phyloP scores from a whole-genome alignment of 129 eudicot species.

The Apium graveolens region DNA sequence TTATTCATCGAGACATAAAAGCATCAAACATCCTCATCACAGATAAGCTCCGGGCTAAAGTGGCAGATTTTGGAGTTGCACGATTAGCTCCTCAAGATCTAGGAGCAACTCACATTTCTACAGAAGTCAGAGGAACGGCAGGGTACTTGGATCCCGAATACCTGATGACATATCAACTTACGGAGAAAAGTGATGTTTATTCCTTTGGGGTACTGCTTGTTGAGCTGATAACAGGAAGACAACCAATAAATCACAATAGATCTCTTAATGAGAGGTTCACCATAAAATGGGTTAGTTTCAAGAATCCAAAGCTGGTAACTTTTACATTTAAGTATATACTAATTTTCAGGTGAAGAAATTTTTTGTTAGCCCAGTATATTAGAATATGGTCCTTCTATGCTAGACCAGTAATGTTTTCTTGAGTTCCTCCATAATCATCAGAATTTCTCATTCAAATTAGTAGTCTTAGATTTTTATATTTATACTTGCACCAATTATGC shows the following conservation, averaged over 20 bases:
- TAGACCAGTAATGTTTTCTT: neutral
- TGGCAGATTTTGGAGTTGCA: conserved; percentile 89
- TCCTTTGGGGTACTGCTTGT: conserved; percentile 81
- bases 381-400: neutral
- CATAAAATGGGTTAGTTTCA: conserved; percentile 62
- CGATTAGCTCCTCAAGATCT: conserved; percentile 49
- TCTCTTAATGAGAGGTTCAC: conserved; percentile 50
- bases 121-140: conserved; percentile 82
- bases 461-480: neutral
- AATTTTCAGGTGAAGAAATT: neutral
- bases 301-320: neutral
- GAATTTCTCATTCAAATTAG: neutral
- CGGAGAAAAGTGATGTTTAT: conserved; percentile 90
- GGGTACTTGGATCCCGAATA: conserved; percentile 94
- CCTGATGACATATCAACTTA: conserved; percentile 61
- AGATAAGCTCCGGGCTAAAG: conserved; percentile 76
- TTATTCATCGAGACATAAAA: conserved; percentile 87
- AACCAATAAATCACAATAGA: conserved; percentile 48
- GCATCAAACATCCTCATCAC: conserved; percentile 73
- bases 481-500: neutral
- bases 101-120: conserved; percentile 67
- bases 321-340: neutral
- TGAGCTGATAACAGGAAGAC: conserved; percentile 73
- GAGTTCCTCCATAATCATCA: neutral
- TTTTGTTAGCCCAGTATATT: neutral